Evolutionary conservation across 2,329 filamentous ascomycete species (phyloP).

Genomic region (Colletotrichum sublineola): DNA sequence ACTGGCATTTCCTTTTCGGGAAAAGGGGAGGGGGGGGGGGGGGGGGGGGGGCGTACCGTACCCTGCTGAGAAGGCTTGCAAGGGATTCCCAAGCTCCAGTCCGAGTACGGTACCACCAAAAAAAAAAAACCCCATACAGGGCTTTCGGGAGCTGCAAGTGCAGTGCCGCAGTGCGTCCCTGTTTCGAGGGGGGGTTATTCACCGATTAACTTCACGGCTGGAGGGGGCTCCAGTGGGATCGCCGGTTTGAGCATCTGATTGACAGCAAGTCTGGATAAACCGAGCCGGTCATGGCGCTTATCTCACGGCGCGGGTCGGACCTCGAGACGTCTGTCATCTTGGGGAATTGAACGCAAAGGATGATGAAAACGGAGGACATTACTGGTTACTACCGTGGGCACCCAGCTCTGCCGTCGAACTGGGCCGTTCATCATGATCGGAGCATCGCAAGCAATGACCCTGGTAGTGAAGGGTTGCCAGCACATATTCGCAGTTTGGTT

Average conservation of each 20-base stretch:
- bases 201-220: neutral
- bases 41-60: conserved; percentile 13
- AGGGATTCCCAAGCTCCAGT: conserved; percentile 29
- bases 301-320: neutral
- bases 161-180: conserved; percentile 1
- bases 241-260: conserved; percentile 34
- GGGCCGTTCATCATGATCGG: neutral
- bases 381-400: neutral
- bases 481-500: neutral
- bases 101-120: conserved; percentile 18
- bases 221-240: conserved; percentile 25
- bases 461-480: conserved; percentile 3
- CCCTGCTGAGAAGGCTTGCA: conserved; percentile 18
- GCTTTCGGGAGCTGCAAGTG: conserved; percentile 30
- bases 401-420: neutral
- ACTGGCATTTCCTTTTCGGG: conserved; percentile 11
- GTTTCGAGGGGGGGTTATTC: conserved; percentile 1
- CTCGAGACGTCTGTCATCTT: neutral
- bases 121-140: too few relatives aligned
- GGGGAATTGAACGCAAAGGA: neutral
- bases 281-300: neutral
- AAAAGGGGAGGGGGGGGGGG: conserved; percentile 12
- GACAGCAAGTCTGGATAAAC: neutral
- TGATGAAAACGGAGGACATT: neutral
- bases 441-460: neutral